These are phyloP conservation scores for Kodamaea restingae DNA, from an alignment of 805 yeast genomes.

Conservation along the genomic window DNA sequence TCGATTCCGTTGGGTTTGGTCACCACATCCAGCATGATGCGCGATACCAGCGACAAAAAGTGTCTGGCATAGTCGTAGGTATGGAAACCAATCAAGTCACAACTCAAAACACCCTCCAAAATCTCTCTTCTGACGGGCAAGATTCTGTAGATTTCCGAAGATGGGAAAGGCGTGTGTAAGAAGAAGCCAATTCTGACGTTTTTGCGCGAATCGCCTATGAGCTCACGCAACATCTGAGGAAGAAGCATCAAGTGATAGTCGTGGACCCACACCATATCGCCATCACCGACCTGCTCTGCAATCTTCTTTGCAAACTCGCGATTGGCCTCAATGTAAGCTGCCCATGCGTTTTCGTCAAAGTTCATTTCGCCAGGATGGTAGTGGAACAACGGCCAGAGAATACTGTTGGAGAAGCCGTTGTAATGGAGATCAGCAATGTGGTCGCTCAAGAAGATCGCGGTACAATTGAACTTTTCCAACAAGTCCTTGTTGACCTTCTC, in stretches of 20 bases:
- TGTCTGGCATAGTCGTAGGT: slow-evolving; percentile 99
- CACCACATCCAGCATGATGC: slow-evolving; percentile 67
- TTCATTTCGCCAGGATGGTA: slow-evolving; percentile 99
- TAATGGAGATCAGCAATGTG: slow-evolving; percentile 93
- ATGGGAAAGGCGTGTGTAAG: slow-evolving; percentile 96
- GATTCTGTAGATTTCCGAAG: slow-evolving; percentile 92
- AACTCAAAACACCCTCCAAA: slow-evolving; percentile 83
- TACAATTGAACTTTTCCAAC: slow-evolving; percentile 74
- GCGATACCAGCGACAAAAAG: slow-evolving; percentile 82
- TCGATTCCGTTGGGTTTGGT: slow-evolving; percentile 91
- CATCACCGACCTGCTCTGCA: slow-evolving; percentile 64
- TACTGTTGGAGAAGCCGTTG: slow-evolving; percentile 92
- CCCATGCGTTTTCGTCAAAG: slow-evolving; percentile 97
- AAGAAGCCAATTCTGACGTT: slow-evolving; percentile 86
- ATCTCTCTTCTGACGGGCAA: slow-evolving; percentile 94
- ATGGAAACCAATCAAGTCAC: slow-evolving; percentile 95
- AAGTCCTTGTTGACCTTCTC: slow-evolving; percentile 65
- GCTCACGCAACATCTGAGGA: slow-evolving; percentile 79
- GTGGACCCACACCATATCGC: slow-evolving; percentile 95
- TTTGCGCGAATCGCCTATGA: slow-evolving; percentile 43
- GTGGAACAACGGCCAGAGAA: slow-evolving; percentile 96
- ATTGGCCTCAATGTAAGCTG: slow-evolving; percentile 93
- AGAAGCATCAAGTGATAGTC: slow-evolving; percentile 95
- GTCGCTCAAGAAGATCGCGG: slow-evolving; percentile 84
- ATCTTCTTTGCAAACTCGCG: slow-evolving; percentile 72